Conservation (phyloP, 192 early-diverging fungal species). For the Fimicolochytrium jonesii region DNA sequence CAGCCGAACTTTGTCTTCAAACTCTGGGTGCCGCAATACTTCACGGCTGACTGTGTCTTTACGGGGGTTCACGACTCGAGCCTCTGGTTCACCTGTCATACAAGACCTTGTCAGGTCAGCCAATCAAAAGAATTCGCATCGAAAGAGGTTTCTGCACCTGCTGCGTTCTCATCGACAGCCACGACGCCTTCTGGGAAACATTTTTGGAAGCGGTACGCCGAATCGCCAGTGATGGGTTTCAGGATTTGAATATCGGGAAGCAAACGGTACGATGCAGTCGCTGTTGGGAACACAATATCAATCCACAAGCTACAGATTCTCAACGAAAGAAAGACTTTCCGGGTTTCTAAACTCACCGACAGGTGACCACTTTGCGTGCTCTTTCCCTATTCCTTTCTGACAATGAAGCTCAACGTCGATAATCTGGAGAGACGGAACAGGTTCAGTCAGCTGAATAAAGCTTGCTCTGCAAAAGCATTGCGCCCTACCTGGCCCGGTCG, state of each 20-base stretch:
- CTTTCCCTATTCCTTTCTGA: constrained; percentile 88
- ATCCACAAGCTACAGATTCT: background rate
- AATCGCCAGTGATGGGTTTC: constrained; percentile 76
- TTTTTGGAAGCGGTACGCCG: constrained; percentile 72
- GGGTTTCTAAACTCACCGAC: constrained; percentile 67
- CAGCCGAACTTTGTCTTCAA: constrained; percentile 83
- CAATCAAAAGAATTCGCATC: constrained; percentile 1
- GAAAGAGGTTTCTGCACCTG: constrained; percentile 27
- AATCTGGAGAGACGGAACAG: constrained; percentile 11
- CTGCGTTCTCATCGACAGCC: constrained; percentile 65
- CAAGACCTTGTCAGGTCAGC: background rate
- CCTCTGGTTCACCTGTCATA: constrained; percentile 56
- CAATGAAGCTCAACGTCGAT: constrained; percentile 83
- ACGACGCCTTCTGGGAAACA: constrained; percentile 90
- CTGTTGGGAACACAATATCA: constrained; percentile 18
- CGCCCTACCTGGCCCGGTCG: constrained; percentile 77
- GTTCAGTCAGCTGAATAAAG: too few relatives aligned
- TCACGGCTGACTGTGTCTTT: constrained; percentile 95
- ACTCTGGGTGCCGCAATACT: constrained; percentile 87
- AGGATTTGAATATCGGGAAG: constrained; percentile 87
- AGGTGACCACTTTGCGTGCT: constrained; percentile 97
- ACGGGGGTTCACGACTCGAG: constrained; percentile 81
- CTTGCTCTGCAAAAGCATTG: too few relatives aligned
- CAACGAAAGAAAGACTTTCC: too few relatives aligned
- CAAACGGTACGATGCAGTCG: constrained; percentile 91